phyloP scores from a whole-genome alignment of 495 filamentous ascomycete genomes.

The Annulohypoxylon maeteangense region DNA sequence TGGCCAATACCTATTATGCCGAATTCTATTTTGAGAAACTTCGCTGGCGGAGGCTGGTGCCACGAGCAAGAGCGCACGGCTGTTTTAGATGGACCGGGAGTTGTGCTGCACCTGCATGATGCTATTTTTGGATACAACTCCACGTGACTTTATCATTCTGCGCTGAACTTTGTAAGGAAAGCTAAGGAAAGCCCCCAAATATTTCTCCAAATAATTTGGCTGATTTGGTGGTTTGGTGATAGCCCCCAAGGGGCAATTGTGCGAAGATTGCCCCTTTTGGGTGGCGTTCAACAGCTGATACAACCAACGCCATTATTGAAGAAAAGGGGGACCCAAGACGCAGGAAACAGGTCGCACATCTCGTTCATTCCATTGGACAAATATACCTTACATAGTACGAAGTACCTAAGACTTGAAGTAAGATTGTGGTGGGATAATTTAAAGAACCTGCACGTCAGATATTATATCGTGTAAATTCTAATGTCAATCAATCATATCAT shows the following conservation, averaged over 20 bases:
- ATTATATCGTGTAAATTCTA: slow-evolving; percentile 1
- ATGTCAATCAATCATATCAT: slow-evolving; percentile 24
- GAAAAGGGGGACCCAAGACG: slow-evolving; percentile 4
- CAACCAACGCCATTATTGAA: slow-evolving; percentile 12
- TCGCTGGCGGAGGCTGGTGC: slow-evolving; percentile 37
- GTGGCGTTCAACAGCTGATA: slow-evolving; percentile 4
- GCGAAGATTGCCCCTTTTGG: neutral
- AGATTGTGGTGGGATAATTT: slow-evolving; percentile 25
- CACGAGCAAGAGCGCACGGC: slow-evolving; percentile 38
- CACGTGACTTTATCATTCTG: slow-evolving; percentile 30
- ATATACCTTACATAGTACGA: too few relatives aligned
- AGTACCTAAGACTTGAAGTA: too few relatives aligned
- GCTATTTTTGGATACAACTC: slow-evolving; percentile 27
- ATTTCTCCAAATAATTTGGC: neutral
- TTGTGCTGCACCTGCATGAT: slow-evolving; percentile 20
- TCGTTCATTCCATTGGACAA: slow-evolving; percentile 22
- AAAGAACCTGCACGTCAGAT: slow-evolving; percentile 10
- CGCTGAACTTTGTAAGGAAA: neutral
- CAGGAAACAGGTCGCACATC: neutral
- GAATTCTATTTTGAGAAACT: slow-evolving; percentile 43
- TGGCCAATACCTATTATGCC: slow-evolving; percentile 41
- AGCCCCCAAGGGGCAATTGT: slow-evolving; percentile 7
- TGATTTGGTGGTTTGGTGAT: neutral
- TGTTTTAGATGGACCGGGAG: slow-evolving; percentile 44
- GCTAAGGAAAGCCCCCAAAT: neutral